A percentile compares a stretch with the other conserved stretches of the same genome.
Conservation (phyloP, 2,329 filamentous ascomycete genomes). For the Grosmannia serpens region DNA sequence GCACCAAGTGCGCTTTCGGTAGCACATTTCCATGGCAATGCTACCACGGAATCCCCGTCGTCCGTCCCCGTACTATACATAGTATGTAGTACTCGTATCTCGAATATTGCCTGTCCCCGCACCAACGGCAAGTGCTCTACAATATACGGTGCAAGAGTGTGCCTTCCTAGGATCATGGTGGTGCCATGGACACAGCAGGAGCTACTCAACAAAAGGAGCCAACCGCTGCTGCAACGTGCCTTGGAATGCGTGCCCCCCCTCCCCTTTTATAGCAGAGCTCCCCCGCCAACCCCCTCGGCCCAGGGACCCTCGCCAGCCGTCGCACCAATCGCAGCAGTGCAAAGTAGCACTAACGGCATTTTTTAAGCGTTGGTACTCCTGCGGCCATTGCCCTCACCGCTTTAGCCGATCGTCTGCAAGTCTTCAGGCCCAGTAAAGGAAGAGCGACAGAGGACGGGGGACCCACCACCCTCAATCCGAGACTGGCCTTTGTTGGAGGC, state of each 20-base stretch:
- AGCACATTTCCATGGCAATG: neutral
- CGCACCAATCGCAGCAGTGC: slow-evolving; percentile 1
- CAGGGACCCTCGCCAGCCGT: neutral
- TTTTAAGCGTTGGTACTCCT: neutral
- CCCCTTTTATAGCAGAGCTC: neutral
- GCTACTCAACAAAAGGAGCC: neutral
- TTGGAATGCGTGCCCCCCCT: neutral
- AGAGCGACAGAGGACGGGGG: neutral
- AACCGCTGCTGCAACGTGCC: neutral
- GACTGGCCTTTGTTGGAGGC: neutral
- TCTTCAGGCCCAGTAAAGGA: neutral
- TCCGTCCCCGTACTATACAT: too few relatives aligned
- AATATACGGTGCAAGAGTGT: neutral
- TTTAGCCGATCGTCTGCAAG: neutral
- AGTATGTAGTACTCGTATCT: too few relatives aligned
- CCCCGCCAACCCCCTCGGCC: neutral
- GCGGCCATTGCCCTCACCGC: slow-evolving; percentile 7
- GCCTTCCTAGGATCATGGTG: neutral
- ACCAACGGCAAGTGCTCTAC: neutral
- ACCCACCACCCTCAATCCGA: neutral
- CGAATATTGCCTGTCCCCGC: neutral
- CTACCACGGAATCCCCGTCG: too few relatives aligned
- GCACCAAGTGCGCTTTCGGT: neutral
- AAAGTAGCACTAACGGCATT: slow-evolving; percentile 1
- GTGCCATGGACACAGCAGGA: neutral